These are phyloP conservation scores for Lactuca sativa DNA, from an alignment of 129 eudicot genomes.

Conservation along the genomic window DNA sequence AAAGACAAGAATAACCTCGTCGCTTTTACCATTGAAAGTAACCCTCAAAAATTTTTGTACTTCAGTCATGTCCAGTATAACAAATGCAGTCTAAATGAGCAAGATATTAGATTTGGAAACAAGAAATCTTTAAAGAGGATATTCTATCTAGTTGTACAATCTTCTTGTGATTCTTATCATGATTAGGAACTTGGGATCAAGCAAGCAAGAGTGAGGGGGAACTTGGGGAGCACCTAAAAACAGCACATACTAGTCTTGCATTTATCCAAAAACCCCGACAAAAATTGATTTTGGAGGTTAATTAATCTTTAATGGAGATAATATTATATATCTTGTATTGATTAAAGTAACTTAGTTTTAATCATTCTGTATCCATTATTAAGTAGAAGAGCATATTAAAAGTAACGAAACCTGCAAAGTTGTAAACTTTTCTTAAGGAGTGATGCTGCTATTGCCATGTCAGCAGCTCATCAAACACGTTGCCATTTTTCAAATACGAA, in stretches of 20 bases:
- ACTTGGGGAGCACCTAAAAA: constrained; percentile 34
- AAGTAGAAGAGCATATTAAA: constrained; percentile 23
- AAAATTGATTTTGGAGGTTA: constrained; percentile 6
- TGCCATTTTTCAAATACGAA: constrained; percentile 15
- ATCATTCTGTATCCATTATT: constrained; percentile 47
- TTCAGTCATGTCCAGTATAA: too few species aligned
- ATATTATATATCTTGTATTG: constrained; percentile 22
- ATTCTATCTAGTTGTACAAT: constrained; percentile 40
- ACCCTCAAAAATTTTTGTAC: too few species aligned
- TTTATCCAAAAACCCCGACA: constrained; percentile 39
- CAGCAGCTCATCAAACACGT: constrained; percentile 44
- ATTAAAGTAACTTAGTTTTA: constrained; percentile 36
- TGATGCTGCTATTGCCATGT: constrained; percentile 29
- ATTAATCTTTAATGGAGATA: constrained; percentile 20
- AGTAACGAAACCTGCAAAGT: constrained; percentile 30
- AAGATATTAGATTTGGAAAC: constrained; percentile 21
- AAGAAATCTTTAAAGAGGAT: constrained; percentile 32
- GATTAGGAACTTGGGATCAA: constrained; percentile 35
- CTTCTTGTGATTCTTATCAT: constrained; percentile 39
- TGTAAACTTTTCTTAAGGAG: constrained; percentile 18
- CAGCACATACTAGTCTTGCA: constrained; percentile 35
- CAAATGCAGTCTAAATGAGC: not conserved
- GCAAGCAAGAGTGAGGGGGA: constrained; percentile 24
- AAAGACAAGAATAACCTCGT: not conserved
- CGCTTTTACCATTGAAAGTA: too few species aligned